Base-by-base conservation (phyloP, 2,329 filamentous ascomycete genomes). In the Graphilbum sp. region DNA sequence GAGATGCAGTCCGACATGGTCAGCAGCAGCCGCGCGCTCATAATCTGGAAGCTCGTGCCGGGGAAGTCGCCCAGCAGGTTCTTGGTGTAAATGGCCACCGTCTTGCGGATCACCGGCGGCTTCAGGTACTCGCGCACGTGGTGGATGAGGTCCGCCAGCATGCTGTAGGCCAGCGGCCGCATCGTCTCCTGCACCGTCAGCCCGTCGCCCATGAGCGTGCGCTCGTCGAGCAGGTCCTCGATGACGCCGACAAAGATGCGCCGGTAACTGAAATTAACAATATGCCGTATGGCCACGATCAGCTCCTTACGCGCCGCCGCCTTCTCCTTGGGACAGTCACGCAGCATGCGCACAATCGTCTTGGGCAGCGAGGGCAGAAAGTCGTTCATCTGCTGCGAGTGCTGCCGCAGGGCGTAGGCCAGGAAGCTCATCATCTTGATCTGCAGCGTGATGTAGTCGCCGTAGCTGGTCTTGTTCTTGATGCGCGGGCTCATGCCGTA, bases 371-470 rank as follows among this genome's bases (percentile, higher is more conserved):
- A 79, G 0, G 77, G 79, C 21, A 98, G 62, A 49, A 98, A 96
- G 49, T 98, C 90, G 11, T 75, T 74, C 10, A 98, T 63, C 46
- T 94, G 82, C 41, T 81, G 79, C 3, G 86, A 77, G 56, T 95
- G 93, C 35, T 92, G 80, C 32, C 90, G 68, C 12, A 98, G 69
- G 1, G 98, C 63, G 52, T 96, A 98, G 1, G 92, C 92, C 47
- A 98, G 57, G 51, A 98, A 98, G 51, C 87, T 96, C 88, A 98
- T 96, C 0, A 88, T 96, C 64, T 99, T 96, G 15, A 98, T 90
- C 56, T 99, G 92, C 1, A 88, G 86, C 0, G 86, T 96, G 46
- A 98, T 92, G 47, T 96, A 93, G 50, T 98, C 92, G 27, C 88
- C 90, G 61, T 96, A 99, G 1, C 87, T 88, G 12, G 81, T 81